A percentile compares a stretch with the other conserved stretches of the same genome.
phyloP scores from a whole-genome alignment of 2,329 filamentous ascomycete species.

The Endothia cerciana region DNA sequence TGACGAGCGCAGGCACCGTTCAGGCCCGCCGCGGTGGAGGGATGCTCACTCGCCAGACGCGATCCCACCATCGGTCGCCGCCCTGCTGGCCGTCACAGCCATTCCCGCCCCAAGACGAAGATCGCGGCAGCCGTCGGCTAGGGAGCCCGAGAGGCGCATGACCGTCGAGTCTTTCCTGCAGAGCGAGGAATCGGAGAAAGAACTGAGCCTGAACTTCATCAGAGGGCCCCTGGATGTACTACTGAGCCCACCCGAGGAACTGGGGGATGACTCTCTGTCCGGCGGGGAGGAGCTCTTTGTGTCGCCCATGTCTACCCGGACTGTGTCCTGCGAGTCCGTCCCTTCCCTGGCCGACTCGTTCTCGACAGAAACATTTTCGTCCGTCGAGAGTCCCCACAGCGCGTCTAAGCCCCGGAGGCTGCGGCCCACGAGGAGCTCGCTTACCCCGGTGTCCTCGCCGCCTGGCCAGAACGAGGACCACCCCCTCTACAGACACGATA shows the following conservation, averaged over 20 bases:
- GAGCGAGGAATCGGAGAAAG: conserved; percentile 61
- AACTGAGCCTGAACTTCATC: conserved; percentile 57
- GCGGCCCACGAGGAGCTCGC: conserved; percentile 50
- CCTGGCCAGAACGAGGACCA: conserved; percentile 56
- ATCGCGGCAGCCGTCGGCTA: conserved; percentile 34
- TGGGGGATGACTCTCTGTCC: conserved; percentile 51
- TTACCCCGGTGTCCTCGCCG: conserved; percentile 61
- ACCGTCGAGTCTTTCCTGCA: conserved; percentile 61
- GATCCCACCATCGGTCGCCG: conserved; percentile 63
- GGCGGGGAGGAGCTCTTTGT: conserved; percentile 57
- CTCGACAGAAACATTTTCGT: conserved; percentile 53
- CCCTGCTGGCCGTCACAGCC: conserved; percentile 63
- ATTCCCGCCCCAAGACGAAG: conserved; percentile 56
- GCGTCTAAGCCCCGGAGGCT: conserved; percentile 46
- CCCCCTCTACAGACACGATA: conserved; percentile 48
- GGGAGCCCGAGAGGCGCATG: conserved; percentile 45
- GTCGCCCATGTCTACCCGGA: conserved; percentile 57
- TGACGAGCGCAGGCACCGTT: conserved; percentile 41
- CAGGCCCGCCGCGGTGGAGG: conserved; percentile 39
- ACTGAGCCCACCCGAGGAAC: conserved; percentile 63
- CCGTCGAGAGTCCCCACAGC: conserved; percentile 53
- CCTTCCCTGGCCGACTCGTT: conserved; percentile 62
- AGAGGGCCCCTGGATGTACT: conserved; percentile 62
- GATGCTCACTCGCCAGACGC: conserved; percentile 56
- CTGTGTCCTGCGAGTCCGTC: conserved; percentile 63